Evolutionary conservation across 2,329 filamentous ascomycete genomes (phyloP), one percentile per base, ranked within the genome.

Genomic region (Chalara sp.): DNA sequence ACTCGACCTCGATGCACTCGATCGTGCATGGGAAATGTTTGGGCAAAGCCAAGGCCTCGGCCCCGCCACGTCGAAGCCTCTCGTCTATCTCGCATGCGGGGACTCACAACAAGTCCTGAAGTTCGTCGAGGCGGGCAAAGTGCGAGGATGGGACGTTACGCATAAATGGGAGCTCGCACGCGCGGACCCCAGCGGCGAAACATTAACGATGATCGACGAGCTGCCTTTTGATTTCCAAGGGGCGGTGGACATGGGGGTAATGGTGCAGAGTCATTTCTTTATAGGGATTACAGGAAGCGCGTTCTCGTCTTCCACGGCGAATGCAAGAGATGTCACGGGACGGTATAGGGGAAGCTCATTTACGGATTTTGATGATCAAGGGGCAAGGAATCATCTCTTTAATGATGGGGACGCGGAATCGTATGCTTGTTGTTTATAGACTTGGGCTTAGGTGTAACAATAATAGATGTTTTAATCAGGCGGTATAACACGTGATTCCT

Each of bases 191-290:
- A 58, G 63, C 46, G 32, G 48, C 6, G 46, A 56, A 1, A 60
- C 61, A 0, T 33, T 60, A 5, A 46, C 50, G 2, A 53, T 50
- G 29, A 65, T 68, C 41, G 52, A 63, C 48, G 56, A 48, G 29
- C 47, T 67, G 12, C 51, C 64, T 6, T 68, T 67, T 53, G 66
- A 68, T 56, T 68, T 68, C 50, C 63, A 67, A 53, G 65, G 65
- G 13, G 64, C 61, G 46, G 55, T 68, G 40, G 66, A 68, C 58
- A 53, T 67, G 56, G 66, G 61, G 28, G 45, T 68, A 32, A 63
- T 68, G 61, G 48, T 67, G 11, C 55, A 53, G 53, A 61, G 60
- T 41, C 51, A 59, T 12, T 68, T 68, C 50, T 68, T 68, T 50
- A 41, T 68, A 11, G 66, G 66, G 13, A 59, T 67, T 30, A 64